A percentile compares a stretch with the other conserved stretches of the same genome.
Conservation (phyloP, 495 filamentous ascomycete genomes). For the Hypoxylon fuscum region DNA sequence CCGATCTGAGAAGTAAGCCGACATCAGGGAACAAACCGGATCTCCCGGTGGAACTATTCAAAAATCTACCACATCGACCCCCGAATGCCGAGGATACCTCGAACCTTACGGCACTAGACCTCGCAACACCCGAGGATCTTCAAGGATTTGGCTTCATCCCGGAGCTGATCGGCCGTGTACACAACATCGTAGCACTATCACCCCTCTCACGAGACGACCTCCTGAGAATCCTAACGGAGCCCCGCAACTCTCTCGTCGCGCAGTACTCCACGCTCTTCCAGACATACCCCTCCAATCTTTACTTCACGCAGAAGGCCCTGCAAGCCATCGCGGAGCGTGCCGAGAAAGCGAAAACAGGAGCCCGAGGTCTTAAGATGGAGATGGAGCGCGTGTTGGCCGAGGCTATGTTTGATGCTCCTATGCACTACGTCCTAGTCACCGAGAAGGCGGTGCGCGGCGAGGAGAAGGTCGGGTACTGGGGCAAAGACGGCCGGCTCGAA, state of each 20-base stretch:
- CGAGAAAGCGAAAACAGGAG: slow-evolving; percentile 81
- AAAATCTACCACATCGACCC: slow-evolving; percentile 50
- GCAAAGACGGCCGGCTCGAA: slow-evolving; percentile 61
- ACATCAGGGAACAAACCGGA: slow-evolving; percentile 47
- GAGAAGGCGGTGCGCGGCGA: slow-evolving; percentile 73
- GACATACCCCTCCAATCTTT: slow-evolving; percentile 82
- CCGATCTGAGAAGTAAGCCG: slow-evolving; percentile 69
- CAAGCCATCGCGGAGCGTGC: slow-evolving; percentile 81
- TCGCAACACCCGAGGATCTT: slow-evolving; percentile 82
- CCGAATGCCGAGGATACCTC: slow-evolving; percentile 26
- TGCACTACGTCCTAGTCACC: slow-evolving; percentile 73
- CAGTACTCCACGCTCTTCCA: slow-evolving; percentile 89
- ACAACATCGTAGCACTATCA: slow-evolving; percentile 83
- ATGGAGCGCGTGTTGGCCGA: slow-evolving; percentile 88
- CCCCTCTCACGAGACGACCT: slow-evolving; percentile 82
- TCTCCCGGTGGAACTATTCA: slow-evolving; percentile 54
- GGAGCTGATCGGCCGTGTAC: slow-evolving; percentile 89
- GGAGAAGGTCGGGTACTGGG: slow-evolving; percentile 62
- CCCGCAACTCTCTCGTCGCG: slow-evolving; percentile 81
- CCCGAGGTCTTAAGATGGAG: slow-evolving; percentile 85
- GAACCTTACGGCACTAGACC: slow-evolving; percentile 78
- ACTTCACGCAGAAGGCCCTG: slow-evolving; percentile 82
- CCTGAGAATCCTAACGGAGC: slow-evolving; percentile 88
- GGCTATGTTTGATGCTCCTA: slow-evolving; percentile 89
- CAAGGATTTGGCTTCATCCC: slow-evolving; percentile 95